Conservation (phyloP, 2,329 filamentous ascomycete genomes). For the Myriosclerotinia curreyana region DNA sequence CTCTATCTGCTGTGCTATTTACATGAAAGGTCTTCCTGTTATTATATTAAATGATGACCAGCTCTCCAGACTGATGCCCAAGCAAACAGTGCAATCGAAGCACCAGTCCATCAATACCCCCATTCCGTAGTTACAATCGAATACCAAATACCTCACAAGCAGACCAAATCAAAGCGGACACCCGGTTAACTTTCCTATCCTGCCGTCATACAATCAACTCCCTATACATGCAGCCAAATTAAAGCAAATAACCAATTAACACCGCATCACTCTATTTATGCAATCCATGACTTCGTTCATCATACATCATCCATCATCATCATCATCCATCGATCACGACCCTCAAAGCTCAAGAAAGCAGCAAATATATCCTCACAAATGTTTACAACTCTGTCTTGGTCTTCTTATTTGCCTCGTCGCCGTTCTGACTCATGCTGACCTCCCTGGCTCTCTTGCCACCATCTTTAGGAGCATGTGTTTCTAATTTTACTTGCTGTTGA, state of each 20-base stretch:
- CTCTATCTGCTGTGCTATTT: neutral
- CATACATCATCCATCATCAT: no score
- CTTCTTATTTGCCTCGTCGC: conserved; percentile 4
- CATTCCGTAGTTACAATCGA: neutral
- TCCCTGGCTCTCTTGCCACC: neutral
- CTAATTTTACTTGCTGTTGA: neutral
- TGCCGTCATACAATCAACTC: no score
- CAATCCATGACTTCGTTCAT: no score
- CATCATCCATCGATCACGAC: neutral
- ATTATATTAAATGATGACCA: neutral
- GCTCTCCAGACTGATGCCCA: neutral
- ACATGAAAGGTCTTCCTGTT: neutral
- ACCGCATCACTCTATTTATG: neutral
- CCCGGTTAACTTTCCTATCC: no score
- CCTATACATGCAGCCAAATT: no score
- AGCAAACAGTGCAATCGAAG: neutral
- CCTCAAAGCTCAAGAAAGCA: no score
- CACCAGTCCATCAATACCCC: no score
- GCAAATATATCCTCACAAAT: neutral
- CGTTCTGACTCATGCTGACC: neutral
- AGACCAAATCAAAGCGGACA: no score
- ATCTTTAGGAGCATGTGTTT: neutral
- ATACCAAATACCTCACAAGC: no score
- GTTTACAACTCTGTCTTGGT: neutral
- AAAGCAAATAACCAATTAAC: neutral